phyloP scores from a whole-genome alignment of 345 rosid genomes.

The Conringia planisiliqua region DNA sequence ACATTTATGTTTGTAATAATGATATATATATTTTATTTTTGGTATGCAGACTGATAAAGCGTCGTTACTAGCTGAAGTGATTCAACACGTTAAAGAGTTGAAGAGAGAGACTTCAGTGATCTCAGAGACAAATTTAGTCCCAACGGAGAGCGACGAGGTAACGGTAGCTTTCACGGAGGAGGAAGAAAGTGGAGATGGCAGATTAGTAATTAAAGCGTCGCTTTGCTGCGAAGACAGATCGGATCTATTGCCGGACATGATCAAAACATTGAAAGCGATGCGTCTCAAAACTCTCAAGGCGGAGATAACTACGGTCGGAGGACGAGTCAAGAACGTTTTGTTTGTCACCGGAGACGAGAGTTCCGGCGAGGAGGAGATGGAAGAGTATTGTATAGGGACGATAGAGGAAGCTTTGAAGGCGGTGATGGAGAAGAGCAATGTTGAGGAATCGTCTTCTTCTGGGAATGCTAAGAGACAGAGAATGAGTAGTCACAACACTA shows the following conservation, averaged over 20 bases:
- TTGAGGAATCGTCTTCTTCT: conserved; percentile 67
- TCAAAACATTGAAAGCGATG: conserved; percentile 74
- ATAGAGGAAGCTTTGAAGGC: conserved; percentile 91
- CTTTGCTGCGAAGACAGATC: conserved; percentile 92
- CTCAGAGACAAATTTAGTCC: conserved; percentile 74
- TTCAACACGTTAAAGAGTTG: conserved; percentile 94
- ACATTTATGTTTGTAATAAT: conserved; percentile 3
- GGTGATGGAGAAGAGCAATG: conserved; percentile 75
- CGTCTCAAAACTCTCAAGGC: conserved; percentile 81
- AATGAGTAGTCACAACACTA: conserved; percentile 41
- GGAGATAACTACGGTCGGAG: conserved; percentile 89
- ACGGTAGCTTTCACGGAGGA: conserved; percentile 69
- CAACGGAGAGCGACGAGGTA: conserved; percentile 85
- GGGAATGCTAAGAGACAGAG: conserved; percentile 86
- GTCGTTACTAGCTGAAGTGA: conserved; percentile 91
- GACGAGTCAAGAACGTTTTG: conserved; percentile 89
- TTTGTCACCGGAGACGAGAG: conserved; percentile 83
- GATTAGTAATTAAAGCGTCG: conserved; percentile 82
- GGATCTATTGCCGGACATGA: conserved; percentile 84
- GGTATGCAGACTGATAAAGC: conserved; percentile 90
- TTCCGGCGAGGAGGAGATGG: conserved; percentile 37
- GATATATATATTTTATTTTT: no score
- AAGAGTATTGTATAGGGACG: conserved; percentile 60
- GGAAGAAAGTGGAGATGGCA: conserved; percentile 53
- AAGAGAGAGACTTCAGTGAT: conserved; percentile 75